A percentile compares a stretch with the other conserved stretches of the same genome.
phyloP scores from a whole-genome alignment of 805 yeast genomes.

The Yueomyces sp. region DNA sequence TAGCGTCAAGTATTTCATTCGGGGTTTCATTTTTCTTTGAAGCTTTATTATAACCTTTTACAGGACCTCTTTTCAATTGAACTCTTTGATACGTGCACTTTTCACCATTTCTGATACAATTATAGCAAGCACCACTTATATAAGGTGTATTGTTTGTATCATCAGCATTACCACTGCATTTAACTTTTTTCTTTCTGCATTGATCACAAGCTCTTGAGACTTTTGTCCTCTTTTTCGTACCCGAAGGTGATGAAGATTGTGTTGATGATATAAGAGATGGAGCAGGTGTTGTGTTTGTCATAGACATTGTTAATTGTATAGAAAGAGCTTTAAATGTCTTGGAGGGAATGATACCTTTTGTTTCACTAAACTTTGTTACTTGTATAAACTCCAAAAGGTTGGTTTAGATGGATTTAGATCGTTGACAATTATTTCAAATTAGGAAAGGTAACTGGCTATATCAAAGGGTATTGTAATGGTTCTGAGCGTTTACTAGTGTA shows the following conservation, averaged over 20 bases:
- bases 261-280: background rate
- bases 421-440: too few species aligned
- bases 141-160: constrained; percentile 5
- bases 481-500: too few species aligned
- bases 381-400: too few species aligned
- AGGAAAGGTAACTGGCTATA: too few species aligned
- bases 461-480: too few species aligned
- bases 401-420: too few species aligned
- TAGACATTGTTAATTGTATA: background rate
- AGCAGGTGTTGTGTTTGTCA: background rate
- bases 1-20: background rate
- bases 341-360: too few species aligned
- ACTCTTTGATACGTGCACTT: constrained; percentile 54
- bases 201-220: constrained; percentile 57
- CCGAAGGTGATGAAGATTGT: background rate
- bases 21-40: background rate
- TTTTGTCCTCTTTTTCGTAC: background rate
- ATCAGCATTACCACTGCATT: constrained; percentile 45
- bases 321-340: too few species aligned
- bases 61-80: constrained; percentile 70
- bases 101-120: constrained; percentile 48
- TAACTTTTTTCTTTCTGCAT: constrained; percentile 59
- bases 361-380: too few species aligned
- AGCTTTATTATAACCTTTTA: constrained; percentile 51
- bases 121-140: constrained; percentile 33